Percentiles rank a stretch among this genome's conserved stretches.
Conservation (phyloP, 768 basidiomycete genomes). For the Gyrodon lividus region DNA sequence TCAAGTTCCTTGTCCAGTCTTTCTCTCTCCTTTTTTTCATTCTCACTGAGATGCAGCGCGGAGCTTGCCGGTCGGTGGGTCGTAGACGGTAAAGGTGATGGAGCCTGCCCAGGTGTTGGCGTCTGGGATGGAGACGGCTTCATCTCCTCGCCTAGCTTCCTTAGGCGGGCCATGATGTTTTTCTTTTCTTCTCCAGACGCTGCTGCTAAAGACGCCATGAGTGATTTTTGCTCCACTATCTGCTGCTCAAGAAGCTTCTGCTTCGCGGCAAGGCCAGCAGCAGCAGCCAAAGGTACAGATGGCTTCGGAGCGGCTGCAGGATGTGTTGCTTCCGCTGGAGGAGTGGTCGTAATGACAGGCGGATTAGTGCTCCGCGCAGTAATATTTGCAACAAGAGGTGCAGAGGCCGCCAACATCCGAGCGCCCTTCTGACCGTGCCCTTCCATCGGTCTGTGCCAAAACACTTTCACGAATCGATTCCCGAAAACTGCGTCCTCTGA, state of each 20-base stretch:
- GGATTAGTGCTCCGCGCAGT: conserved; percentile 26
- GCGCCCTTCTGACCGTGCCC: conserved; percentile 82
- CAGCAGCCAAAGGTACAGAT: conserved; percentile 32
- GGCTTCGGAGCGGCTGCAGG: conserved; percentile 37
- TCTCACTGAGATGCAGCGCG: conserved; percentile 39
- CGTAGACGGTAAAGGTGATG: conserved; percentile 25
- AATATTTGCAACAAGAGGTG: conserved; percentile 70
- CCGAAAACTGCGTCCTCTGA: conserved; percentile 93
- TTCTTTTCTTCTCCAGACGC: conserved; percentile 75
- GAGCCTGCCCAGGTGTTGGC: conserved; percentile 29
- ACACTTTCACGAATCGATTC: conserved; percentile 92
- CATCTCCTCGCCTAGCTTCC: conserved; percentile 81
- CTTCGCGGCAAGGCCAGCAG: conserved; percentile 64
- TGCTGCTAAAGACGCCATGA: conserved; percentile 69
- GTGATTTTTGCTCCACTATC: conserved; percentile 83
- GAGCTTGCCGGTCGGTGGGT: conserved; percentile 24
- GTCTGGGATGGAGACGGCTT: conserved; percentile 38
- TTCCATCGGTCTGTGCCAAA: conserved; percentile 93
- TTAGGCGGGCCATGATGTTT: conserved; percentile 69
- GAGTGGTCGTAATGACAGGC: conserved; percentile 47
- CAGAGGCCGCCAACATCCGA: conserved; percentile 79
- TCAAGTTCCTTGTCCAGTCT: conserved; percentile 85
- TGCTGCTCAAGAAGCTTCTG: conserved; percentile 77
- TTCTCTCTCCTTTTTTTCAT: conserved; percentile 58
- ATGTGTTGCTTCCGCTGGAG: conserved; percentile 29